phyloP scores from a whole-genome alignment of 2,329 filamentous ascomycete species.

The Thielaviopsis ethacetica region DNA sequence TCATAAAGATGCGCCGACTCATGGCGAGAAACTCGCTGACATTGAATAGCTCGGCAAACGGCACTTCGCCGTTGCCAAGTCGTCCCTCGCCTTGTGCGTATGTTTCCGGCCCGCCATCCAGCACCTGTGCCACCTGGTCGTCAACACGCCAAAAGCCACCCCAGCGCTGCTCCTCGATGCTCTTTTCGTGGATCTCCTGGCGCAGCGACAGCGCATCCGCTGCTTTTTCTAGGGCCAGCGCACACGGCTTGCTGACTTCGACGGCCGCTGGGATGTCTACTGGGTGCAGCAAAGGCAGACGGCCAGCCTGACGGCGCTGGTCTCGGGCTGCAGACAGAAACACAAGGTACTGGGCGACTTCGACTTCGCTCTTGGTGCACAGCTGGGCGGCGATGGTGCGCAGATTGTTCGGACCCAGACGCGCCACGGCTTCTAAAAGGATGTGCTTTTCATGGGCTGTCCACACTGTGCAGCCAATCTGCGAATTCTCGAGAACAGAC shows the following conservation, averaged over 20 bases:
- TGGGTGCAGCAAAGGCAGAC: conserved; percentile 15
- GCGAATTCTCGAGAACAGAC: conserved; percentile 39
- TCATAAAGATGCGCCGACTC: conserved; percentile 60
- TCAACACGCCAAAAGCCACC: conserved; percentile 51
- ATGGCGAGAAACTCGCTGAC: conserved; percentile 45
- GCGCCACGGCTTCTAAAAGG: conserved; percentile 50
- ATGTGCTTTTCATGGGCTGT: conserved; percentile 49
- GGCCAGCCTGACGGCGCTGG: conserved; percentile 21
- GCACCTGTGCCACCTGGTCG: conserved; percentile 19
- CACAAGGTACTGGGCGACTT: conserved; percentile 54
- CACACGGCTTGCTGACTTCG: conserved; percentile 54
- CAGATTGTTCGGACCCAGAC: conserved; percentile 46
- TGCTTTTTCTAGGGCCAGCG: conserved; percentile 46
- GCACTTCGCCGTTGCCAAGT: conserved; percentile 19
- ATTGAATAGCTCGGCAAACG: conserved; percentile 41
- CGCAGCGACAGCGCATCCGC: conserved; percentile 48
- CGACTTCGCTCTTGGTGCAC: conserved; percentile 54
- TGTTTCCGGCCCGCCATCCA: conserved; percentile 14
- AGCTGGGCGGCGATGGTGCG: conserved; percentile 46
- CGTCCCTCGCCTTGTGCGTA: conserved; percentile 11
- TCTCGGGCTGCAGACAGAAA: conserved; percentile 38
- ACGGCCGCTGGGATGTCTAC: conserved; percentile 52
- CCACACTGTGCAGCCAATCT: conserved; percentile 59
- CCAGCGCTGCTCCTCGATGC: conserved; percentile 42
- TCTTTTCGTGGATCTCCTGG: conserved; percentile 47